These are phyloP conservation scores for Talaromyces albobiverticillius DNA, from an alignment of 2,329 filamentous ascomycete genomes.

Conservation along the genomic window DNA sequence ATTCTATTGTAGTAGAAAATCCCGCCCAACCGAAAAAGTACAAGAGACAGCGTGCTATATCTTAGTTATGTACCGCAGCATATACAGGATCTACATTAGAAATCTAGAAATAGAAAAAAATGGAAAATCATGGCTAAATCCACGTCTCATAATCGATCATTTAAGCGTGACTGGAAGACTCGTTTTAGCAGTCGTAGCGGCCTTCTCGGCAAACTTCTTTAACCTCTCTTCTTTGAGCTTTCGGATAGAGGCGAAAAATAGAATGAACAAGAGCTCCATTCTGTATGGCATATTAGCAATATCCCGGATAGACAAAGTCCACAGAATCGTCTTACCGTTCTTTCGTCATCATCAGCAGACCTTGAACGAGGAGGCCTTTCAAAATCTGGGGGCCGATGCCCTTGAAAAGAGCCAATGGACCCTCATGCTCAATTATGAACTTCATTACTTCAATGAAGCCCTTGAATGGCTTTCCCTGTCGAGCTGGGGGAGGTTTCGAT, in stretches of 20 bases:
- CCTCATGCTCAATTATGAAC: slow-evolving; percentile 89
- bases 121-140: slow-evolving; percentile 7
- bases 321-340: slow-evolving; percentile 63
- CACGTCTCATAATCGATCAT: slow-evolving; percentile 26
- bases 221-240: slow-evolving; percentile 68
- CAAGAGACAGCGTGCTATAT: too few species aligned
- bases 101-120: slow-evolving; percentile 14
- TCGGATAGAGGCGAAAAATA: slow-evolving; percentile 79
- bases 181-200: slow-evolving; percentile 60
- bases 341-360: slow-evolving; percentile 98
- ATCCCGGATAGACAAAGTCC: not conserved
- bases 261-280: slow-evolving; percentile 82
- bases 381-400: slow-evolving; percentile 91
- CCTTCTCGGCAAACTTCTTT: slow-evolving; percentile 62
- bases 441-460: slow-evolving; percentile 91
- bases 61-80: not conserved
- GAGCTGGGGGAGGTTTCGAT: slow-evolving; percentile 79
- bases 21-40: too few species aligned
- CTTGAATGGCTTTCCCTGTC: slow-evolving; percentile 88
- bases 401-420: slow-evolving; percentile 82
- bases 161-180: slow-evolving; percentile 48
- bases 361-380: slow-evolving; percentile 91
- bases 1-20: too few species aligned
- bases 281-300: slow-evolving; percentile 39
- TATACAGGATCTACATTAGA: not conserved